Evolutionary conservation across 306 rosid species (phyloP).

Genomic region (Arachis hypogaea): DNA sequence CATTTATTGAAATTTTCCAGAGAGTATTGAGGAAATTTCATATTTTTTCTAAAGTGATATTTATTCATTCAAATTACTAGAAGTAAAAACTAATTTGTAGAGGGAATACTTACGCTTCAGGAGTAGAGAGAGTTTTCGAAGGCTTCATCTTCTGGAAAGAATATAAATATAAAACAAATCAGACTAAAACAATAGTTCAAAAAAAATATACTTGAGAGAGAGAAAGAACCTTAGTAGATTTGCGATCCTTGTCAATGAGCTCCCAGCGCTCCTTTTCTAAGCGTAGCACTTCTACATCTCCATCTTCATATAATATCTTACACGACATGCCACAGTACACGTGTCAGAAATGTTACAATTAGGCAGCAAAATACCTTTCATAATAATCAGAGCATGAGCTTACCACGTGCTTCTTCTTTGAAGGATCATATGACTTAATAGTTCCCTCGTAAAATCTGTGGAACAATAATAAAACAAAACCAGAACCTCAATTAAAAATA

Average conservation of each 20-base stretch:
- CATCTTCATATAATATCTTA: constrained; percentile 68
- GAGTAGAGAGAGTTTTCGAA: constrained; percentile 52
- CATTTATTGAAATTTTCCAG: constrained; percentile 1
- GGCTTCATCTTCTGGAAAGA: constrained; percentile 69
- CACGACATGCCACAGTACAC: constrained; percentile 39
- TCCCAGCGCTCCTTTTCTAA: constrained; percentile 62
- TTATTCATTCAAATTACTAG: constrained; percentile 28
- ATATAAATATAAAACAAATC: constrained; percentile 40
- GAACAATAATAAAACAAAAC: constrained; percentile 37
- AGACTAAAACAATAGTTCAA: constrained; percentile 40
- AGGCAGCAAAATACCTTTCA: constrained; percentile 22
- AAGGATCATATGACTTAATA: constrained; percentile 74
- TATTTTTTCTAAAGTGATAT: constrained; percentile 18
- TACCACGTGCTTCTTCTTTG: constrained; percentile 90
- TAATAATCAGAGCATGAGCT: constrained; percentile 43
- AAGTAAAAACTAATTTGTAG: constrained; percentile 21
- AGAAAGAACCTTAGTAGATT: constrained; percentile 50
- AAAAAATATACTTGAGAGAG: constrained; percentile 39
- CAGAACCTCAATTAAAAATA: constrained; percentile 32
- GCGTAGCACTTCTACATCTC: constrained; percentile 49
- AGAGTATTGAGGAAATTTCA: constrained; percentile 14
- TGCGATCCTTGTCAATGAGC: constrained; percentile 32
- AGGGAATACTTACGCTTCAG: constrained; percentile 61
- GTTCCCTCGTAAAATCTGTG: constrained; percentile 90
- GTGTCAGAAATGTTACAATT: constrained; percentile 32